Evolutionary conservation across 2,329 filamentous ascomycete species (phyloP).

Genomic region (Ophiocordyceps sinensis): DNA sequence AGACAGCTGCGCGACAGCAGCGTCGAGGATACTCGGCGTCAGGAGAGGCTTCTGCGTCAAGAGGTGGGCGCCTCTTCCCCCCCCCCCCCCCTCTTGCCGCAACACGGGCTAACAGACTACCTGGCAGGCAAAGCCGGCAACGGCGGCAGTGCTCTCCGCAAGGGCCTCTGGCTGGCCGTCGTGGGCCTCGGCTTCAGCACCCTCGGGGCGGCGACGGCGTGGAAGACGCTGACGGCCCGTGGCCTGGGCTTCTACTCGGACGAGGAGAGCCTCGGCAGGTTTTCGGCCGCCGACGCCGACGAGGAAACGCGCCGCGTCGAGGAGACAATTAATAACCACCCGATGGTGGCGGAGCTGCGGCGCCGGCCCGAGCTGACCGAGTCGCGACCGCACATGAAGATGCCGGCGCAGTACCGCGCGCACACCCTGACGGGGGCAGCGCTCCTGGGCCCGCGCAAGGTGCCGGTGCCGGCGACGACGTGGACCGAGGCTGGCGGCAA

Average conservation of each 20-base stretch:
- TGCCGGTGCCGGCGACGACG: conserved; percentile 67
- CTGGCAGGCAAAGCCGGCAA: background rate
- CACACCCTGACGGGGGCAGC: conserved; percentile 75
- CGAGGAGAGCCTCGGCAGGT: conserved; percentile 58
- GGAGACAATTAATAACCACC: conserved; percentile 58
- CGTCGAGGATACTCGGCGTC: background rate
- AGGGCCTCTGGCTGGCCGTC: conserved; percentile 11
- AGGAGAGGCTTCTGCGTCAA: conserved; percentile 1
- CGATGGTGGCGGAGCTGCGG: conserved; percentile 57
- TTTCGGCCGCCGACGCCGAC: conserved; percentile 33
- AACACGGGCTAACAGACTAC: background rate
- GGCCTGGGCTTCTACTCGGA: conserved; percentile 35
- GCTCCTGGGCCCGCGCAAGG: conserved; percentile 57
- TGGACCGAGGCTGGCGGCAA: conserved; percentile 61
- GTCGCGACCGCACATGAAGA: conserved; percentile 74
- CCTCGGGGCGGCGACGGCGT: conserved; percentile 19
- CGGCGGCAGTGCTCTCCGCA: conserved; percentile 5
- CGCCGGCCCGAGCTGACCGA: conserved; percentile 52
- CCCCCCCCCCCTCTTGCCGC: background rate
- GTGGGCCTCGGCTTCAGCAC: conserved; percentile 16
- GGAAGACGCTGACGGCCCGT: conserved; percentile 18
- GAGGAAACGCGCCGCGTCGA: conserved; percentile 48
- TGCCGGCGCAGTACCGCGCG: conserved; percentile 52
- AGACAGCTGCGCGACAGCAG: background rate
- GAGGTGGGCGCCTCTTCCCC: background rate